These are phyloP conservation scores for Neocucurbitaria cava DNA, from an alignment of 2,329 filamentous ascomycete species.

Conservation along the genomic window DNA sequence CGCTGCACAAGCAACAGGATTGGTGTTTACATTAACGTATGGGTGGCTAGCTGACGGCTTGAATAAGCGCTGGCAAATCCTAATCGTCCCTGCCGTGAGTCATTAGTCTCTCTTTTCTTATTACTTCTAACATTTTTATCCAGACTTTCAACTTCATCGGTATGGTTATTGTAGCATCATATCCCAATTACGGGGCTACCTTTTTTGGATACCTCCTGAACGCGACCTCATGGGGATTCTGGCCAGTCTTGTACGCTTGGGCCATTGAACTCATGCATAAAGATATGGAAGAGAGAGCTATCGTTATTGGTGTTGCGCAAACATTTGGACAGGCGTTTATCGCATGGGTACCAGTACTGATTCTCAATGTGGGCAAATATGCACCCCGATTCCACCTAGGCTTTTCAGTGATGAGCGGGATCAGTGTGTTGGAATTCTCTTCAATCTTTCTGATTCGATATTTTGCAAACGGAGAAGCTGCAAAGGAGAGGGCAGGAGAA, in stretches of 20 bases:
- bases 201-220: slow-evolving; percentile 25
- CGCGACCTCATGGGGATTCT: slow-evolving; percentile 17
- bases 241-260: slow-evolving; percentile 43
- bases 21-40: slow-evolving; percentile 15
- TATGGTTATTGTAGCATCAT: slow-evolving; percentile 14
- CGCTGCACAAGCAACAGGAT: slow-evolving; percentile 12
- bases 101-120: neutral
- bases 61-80: slow-evolving; percentile 15
- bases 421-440: slow-evolving; percentile 12
- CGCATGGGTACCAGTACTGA: slow-evolving; percentile 49
- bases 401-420: slow-evolving; percentile 13
- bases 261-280: slow-evolving; percentile 55
- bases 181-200: slow-evolving; percentile 20
- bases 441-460: slow-evolving; percentile 10
- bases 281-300: slow-evolving; percentile 53
- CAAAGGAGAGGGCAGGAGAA: slow-evolving; percentile 1
- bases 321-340: slow-evolving; percentile 53
- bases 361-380: slow-evolving; percentile 18
- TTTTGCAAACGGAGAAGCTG: slow-evolving; percentile 8
- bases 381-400: slow-evolving; percentile 14
- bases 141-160: slow-evolving; percentile 15
- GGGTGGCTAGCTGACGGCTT: slow-evolving; percentile 18
- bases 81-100: slow-evolving; percentile 15
- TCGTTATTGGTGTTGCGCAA: slow-evolving; percentile 56
- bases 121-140: neutral